Conservation (phyloP, 441 rosid genomes). For the Populus hybrid region DNA sequence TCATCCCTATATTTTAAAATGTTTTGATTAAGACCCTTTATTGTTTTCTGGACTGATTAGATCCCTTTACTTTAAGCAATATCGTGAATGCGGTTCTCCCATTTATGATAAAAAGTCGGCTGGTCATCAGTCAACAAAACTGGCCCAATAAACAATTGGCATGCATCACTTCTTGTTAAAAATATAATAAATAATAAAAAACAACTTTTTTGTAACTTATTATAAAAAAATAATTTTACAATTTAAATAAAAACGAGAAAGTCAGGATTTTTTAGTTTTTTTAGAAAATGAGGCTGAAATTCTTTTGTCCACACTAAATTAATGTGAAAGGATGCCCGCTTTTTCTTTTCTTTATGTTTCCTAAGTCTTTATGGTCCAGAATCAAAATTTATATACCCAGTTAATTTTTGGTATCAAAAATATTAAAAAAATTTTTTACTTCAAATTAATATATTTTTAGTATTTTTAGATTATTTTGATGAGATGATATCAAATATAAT, state of each 20-base stretch:
- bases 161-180: background rate
- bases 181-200: too few species aligned
- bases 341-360: too few species aligned
- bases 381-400: too few species aligned
- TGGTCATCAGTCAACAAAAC: background rate
- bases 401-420: too few species aligned
- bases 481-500: too few species aligned
- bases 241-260: background rate
- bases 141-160: background rate
- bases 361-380: too few species aligned
- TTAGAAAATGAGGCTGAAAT: background rate
- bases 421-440: too few species aligned
- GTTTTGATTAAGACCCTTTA: background rate
- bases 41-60: background rate
- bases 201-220: background rate
- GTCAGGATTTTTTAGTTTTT: background rate
- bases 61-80: background rate
- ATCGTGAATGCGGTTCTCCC: background rate
- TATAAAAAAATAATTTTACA: background rate
- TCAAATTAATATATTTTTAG: too few species aligned
- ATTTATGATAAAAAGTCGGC: background rate
- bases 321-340: too few species aligned
- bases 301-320: background rate
- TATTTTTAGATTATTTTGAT: too few species aligned
- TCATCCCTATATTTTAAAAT: background rate